Base-by-base conservation (phyloP, 441 rosid species). In the Mallotus repandus region DNA sequence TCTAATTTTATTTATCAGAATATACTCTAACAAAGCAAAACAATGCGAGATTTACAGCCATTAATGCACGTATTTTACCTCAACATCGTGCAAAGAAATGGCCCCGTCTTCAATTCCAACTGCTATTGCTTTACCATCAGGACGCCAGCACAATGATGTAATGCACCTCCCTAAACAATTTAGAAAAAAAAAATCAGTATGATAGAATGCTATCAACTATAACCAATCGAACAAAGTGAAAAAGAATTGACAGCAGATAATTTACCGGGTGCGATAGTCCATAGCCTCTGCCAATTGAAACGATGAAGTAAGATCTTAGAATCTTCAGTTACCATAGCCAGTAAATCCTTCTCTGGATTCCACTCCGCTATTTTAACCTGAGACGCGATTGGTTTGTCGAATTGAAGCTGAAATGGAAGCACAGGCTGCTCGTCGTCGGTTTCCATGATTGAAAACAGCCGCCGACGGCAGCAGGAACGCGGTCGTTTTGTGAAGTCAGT, bases 311-410 rank as follows among this genome's bases (percentile, higher is more conserved):
- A 65, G 79, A 90, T 83, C 85, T 89, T 90, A n/a, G 88, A 89
- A 74, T 94, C 98, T 54, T 88, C 91, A 0, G 93, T 88, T 45
- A 89, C 97, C 97, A 90, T 89, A 19, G 97, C 98, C 61, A 88
- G 80, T 50, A 89, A 86, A 86, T 94, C 98, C 87, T 94, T 94
- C 85, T 84, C 97, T 0, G 94, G 97, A 74, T 92, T 94, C 98
- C 98, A 92, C 46, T 88, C 96, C 19, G 97, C 97, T 57, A 94
- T 82, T 82, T 85, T 92, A 63, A 94, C 96, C 86, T 88, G 94
- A 76, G 91, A 92, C n/a, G 89, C 86, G 38, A 92, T 78, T 4
- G 98, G 94, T 78, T 89, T 89, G 67, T 94, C 93, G 64, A 90
- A 89, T 64, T 88, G 97, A 55, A 94, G 93, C 84, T 89, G 97